phyloP scores from a whole-genome alignment of 441 rosid species.

The Eruca vesicaria region DNA sequence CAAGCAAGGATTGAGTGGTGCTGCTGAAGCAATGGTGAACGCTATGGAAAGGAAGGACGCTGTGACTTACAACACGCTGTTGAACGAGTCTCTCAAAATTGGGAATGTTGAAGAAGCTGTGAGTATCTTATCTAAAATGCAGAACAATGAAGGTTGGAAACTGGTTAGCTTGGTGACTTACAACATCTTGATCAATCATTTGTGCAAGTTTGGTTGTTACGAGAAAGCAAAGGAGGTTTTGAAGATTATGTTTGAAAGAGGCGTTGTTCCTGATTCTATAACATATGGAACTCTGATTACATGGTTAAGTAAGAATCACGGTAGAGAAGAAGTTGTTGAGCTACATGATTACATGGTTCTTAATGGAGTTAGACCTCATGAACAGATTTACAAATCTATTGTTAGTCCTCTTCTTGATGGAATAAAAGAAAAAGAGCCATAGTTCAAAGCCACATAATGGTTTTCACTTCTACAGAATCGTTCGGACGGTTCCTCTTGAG shows the following conservation, averaged over 20 bases:
- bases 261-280: slow-evolving; percentile 41
- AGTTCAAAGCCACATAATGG: neutral
- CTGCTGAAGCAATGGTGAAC: slow-evolving; percentile 14
- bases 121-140: slow-evolving; percentile 33
- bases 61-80: slow-evolving; percentile 47
- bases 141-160: slow-evolving; percentile 2
- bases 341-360: slow-evolving; percentile 70
- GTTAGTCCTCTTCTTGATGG: slow-evolving; percentile 48
- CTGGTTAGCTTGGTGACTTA: slow-evolving; percentile 40
- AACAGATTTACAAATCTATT: slow-evolving; percentile 31
- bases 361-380: slow-evolving; percentile 55
- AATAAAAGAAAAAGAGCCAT: slow-evolving; percentile 4
- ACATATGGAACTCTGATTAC: slow-evolving; percentile 52
- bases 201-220: slow-evolving; percentile 52
- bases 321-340: slow-evolving; percentile 50
- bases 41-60: slow-evolving; percentile 33
- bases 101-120: slow-evolving; percentile 40
- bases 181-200: slow-evolving; percentile 46
- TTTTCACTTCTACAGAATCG: neutral
- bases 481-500: neutral
- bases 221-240: slow-evolving; percentile 47
- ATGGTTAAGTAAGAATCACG: slow-evolving; percentile 38
- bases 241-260: slow-evolving; percentile 39
- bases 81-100: slow-evolving; percentile 36
- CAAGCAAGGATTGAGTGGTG: slow-evolving; percentile 37